Base-by-base conservation (phyloP, 176 grass and related monocot species). In the Phragmites australis region DNA sequence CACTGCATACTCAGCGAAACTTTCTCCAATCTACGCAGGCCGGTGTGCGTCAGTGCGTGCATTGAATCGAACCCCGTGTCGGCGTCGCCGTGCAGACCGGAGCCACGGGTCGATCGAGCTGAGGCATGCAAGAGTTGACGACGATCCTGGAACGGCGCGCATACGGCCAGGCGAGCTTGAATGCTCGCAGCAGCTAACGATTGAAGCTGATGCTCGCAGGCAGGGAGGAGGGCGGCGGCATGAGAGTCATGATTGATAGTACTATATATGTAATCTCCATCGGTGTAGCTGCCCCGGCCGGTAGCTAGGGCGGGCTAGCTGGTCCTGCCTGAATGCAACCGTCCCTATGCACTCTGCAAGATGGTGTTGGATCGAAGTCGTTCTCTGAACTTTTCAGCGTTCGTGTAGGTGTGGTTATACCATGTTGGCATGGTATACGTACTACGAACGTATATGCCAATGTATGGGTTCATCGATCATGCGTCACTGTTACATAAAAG, bases 121-220 rank as follows among this genome's bases (percentile, higher is more conserved):
- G 56, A 11, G 57, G 16, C 64, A 65, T 45, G 66, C 71, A 67
- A 37, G 81, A 41, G 26, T 65, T 39, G 68, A 68, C 68, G 23
- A 56, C 68, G 76, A 80, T 86, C 84, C 68, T 19, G 57, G 76
- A 80, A 69, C 41, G 50, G 9, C 40, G 26, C 22, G 48, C 26
- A n/a, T 16, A 43, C 56, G 40, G 32, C 21, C 44, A 11, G 10
- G 2, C 4, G 23, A 1, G 9, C 68, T 51, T 82, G 43, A 63
- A 73, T 82, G 80, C 22, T 29, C 25, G 46, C 64, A 15, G 68
- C 65, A 12, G 11, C 37, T 44, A 65, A 65, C 61, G 31, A 21
- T 18, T 62, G 61, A 65, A 65, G 61, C 31, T 65, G 59, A n/a
- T n/a, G n/a, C n/a, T n/a, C n/a, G n/a, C n/a, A n/a, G n/a, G n/a